Evolutionary conservation across 805 yeast genomes (phyloP).

Genomic region (Candida krabiensis): DNA sequence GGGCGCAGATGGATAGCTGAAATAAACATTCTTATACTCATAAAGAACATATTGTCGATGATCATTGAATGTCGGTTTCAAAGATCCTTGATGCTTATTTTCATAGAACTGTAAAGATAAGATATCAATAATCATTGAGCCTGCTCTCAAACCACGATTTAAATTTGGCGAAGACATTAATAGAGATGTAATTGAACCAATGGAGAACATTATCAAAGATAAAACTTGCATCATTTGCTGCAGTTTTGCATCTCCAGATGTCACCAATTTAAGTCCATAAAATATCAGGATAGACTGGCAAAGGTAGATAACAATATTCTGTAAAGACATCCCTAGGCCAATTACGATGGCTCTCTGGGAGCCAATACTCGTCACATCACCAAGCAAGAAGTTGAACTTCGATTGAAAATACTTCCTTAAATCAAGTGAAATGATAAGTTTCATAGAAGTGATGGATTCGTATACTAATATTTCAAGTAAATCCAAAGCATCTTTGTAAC

Average conservation of each 20-base stretch:
- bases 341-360: slow-evolving; percentile 53
- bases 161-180: slow-evolving; percentile 75
- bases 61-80: slow-evolving; percentile 25
- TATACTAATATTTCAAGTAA: slow-evolving; percentile 49
- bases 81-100: slow-evolving; percentile 39
- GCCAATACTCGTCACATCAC: slow-evolving; percentile 40
- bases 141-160: slow-evolving; percentile 76
- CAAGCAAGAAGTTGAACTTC: slow-evolving; percentile 35
- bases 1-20: slow-evolving; percentile 44
- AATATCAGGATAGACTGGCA: slow-evolving; percentile 75
- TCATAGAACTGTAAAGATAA: slow-evolving; percentile 34
- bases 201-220: slow-evolving; percentile 70
- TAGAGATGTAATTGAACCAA: slow-evolving; percentile 59
- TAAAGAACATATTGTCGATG: slow-evolving; percentile 27
- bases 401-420: slow-evolving; percentile 47
- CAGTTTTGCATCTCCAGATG: slow-evolving; percentile 52
- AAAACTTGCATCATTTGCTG: slow-evolving; percentile 67
- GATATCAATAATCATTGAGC: slow-evolving; percentile 48
- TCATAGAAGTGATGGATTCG: slow-evolving; percentile 58
- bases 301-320: slow-evolving; percentile 51
- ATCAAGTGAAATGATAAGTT: slow-evolving; percentile 61
- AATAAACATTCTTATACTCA: slow-evolving; percentile 45
- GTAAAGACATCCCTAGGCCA: slow-evolving; percentile 66
- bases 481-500: slow-evolving; percentile 57
- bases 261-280: slow-evolving; percentile 76